Base-by-base conservation (phyloP, 2,329 filamentous ascomycete genomes). In the Pseudogymnoascus sp. region DNA sequence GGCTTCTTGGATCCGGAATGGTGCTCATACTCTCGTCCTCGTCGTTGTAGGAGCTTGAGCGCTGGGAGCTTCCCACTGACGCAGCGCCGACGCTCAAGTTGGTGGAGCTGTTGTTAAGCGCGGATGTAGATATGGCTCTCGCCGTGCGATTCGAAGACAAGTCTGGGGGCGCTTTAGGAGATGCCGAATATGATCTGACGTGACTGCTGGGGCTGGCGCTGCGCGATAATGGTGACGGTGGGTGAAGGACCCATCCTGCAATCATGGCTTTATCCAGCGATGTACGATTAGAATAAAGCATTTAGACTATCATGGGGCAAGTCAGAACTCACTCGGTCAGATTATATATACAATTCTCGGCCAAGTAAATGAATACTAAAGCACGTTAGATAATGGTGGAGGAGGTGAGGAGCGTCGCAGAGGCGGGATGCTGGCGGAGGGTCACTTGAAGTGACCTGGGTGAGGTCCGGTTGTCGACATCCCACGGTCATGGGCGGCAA, bases 11-110 rank as follows among this genome's bases (percentile, higher is more conserved):
- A 70, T 88, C 85, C 40, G 88, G 87, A 61, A 90, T 78, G 1
- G 88, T 90, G 73, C 85, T 89, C 77, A 90, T 82, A 69, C 85
- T 84, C 70, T 84, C 81, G 68, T 82, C 81, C 59, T 82, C 79
- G 67, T 82, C 78, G 18, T 78, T 71, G 18, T 78, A 77, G 50
- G 50, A 56, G 28, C 50, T 56, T 11, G 50, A 56, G 25, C 50
- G 50, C 28, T 34, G 50, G 6, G 28, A 34, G 28, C 25, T 21
- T 34, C 50, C 50, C 28, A 34, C 50, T 10, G 21, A 56, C 16
- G 25, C 50, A 34, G 50, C 28, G 50, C 50, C 21, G 50, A 16
- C 28, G 5, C 28, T 56, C 50, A 56, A 18, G 50, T 56, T 56
- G 12, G 50, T 56, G 8, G 50, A 56, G 11, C 50, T 56, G 50